Evolutionary conservation across 1,284 basidiomycete species (phyloP).

Genomic region (Xerocomus minutiporus): DNA sequence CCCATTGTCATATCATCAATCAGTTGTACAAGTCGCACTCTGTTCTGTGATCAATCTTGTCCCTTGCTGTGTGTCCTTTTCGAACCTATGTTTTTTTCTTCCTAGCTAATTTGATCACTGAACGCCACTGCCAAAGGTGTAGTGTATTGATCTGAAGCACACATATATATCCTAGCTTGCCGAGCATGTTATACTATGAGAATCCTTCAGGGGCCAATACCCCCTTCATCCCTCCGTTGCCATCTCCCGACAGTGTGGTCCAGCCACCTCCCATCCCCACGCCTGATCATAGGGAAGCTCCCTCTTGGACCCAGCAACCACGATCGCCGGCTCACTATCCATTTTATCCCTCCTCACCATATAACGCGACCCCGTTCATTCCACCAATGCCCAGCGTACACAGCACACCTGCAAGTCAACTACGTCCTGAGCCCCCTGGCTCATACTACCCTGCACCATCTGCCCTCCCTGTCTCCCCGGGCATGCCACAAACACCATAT

Average conservation of each 20-base stretch:
- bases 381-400: conserved; percentile 28
- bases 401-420: conserved; percentile 21
- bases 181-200: conserved; percentile 25
- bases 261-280: conserved; percentile 28
- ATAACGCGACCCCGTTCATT: conserved; percentile 31
- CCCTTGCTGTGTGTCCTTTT: conserved; percentile 14
- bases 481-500: conserved; percentile 7
- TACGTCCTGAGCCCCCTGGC: conserved; percentile 25
- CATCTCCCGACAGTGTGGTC: conserved; percentile 26
- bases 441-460: conserved; percentile 33
- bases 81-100: neutral
- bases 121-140: conserved; percentile 13
- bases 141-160: conserved; percentile 21
- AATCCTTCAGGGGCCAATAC: conserved; percentile 30
- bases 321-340: conserved; percentile 29
- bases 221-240: conserved; percentile 33
- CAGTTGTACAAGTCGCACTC: conserved; percentile 12
- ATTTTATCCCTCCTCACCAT: conserved; percentile 27
- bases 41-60: conserved; percentile 8
- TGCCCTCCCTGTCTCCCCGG: conserved; percentile 24
- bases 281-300: conserved; percentile 20
- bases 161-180: conserved; percentile 23
- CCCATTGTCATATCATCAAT: conserved; percentile 4
- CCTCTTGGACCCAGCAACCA: conserved; percentile 27
- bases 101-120: conserved; percentile 4